Evolutionary conservation across 2,329 filamentous ascomycete genomes (phyloP).

Genomic region (Neopestalotiopsis sp.): DNA sequence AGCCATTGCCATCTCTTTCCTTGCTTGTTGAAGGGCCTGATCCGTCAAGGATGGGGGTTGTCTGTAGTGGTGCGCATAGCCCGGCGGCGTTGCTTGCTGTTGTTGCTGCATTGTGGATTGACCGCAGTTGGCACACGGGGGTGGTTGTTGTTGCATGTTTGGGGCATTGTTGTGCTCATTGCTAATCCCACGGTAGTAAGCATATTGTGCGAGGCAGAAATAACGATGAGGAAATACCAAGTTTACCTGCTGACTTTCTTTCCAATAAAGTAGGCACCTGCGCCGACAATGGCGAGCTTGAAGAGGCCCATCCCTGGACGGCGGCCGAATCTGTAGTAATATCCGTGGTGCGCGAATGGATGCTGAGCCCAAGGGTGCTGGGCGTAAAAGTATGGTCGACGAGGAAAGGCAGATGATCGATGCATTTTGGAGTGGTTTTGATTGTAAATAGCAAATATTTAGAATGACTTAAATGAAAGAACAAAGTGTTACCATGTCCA

Average conservation of each 20-base stretch:
- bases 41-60: not conserved
- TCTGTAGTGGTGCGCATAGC: not conserved
- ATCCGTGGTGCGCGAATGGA: slow-evolving; percentile 2
- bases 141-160: not conserved
- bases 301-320: slow-evolving; percentile 8
- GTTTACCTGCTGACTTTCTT: slow-evolving; percentile 8
- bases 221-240: not conserved
- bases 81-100: not conserved
- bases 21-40: not conserved
- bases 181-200: not conserved
- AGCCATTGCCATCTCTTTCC: not conserved
- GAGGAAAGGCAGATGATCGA: slow-evolving; percentile 5
- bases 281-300: slow-evolving; percentile 8
- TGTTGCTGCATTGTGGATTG: not conserved
- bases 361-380: not conserved
- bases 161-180: not conserved
- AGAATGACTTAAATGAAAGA: not conserved
- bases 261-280: slow-evolving; percentile 13
- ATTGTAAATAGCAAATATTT: not conserved
- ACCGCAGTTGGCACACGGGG: not conserved
- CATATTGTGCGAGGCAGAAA: not conserved
- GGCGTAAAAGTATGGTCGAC: not conserved
- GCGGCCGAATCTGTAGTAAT: slow-evolving; percentile 8
- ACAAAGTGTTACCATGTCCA: not conserved
- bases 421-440: not conserved